Percentiles rank a stretch among this genome's conserved stretches.
phyloP scores from a whole-genome alignment of 306 rosid genomes.

The Boehmeria nivea region DNA sequence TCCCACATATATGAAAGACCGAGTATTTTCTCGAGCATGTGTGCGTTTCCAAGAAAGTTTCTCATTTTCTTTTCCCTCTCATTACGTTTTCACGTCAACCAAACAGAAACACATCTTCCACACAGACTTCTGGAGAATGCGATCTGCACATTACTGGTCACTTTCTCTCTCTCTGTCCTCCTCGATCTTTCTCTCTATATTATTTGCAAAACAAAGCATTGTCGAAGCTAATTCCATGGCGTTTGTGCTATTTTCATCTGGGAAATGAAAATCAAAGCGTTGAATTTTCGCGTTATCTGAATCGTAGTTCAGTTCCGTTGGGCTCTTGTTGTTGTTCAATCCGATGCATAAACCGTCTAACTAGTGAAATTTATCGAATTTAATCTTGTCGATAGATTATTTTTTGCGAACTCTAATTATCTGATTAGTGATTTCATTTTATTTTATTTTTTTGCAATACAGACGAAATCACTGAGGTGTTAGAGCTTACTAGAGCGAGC shows the following conservation, averaged over 20 bases:
- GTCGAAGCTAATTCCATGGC: not conserved
- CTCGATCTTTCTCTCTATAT: not conserved
- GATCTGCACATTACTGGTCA: constrained; percentile 40
- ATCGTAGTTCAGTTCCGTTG: not conserved
- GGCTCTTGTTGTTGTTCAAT: not conserved
- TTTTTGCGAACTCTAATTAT: not conserved
- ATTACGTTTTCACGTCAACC: constrained; percentile 35
- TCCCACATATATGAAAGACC: not conserved
- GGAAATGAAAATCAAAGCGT: not conserved
- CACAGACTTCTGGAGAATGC: constrained; percentile 40
- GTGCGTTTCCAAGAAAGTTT: not conserved
- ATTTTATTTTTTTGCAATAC: constrained; percentile 14
- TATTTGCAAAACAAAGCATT: not conserved
- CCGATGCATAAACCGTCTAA: not conserved
- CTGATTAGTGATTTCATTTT: not conserved
- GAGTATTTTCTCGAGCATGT: constrained; percentile 7
- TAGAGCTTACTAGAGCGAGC: constrained; percentile 13
- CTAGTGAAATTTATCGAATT: constrained; percentile 3
- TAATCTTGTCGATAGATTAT: not conserved
- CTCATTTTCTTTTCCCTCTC: not conserved
- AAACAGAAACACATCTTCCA: constrained; percentile 6
- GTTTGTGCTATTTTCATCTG: not conserved
- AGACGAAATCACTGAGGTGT: constrained; percentile 31
- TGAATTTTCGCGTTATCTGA: too few relatives aligned
- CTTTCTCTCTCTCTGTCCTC: not conserved